A percentile compares a stretch with the other conserved stretches of the same genome.
Evolutionary conservation across 2,329 filamentous ascomycete species (phyloP).

Genomic region (Arthroderma sp.): DNA sequence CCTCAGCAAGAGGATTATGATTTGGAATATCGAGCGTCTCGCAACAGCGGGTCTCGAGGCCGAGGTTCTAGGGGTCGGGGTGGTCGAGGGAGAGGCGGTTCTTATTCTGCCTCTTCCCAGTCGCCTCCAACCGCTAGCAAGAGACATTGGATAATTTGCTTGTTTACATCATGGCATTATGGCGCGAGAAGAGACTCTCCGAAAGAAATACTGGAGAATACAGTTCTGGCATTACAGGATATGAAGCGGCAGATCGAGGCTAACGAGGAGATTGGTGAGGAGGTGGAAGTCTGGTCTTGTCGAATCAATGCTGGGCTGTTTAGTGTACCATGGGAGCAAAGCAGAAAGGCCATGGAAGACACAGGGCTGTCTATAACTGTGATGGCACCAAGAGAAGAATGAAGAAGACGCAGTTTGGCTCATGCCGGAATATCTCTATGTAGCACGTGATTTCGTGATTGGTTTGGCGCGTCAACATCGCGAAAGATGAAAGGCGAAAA

Average conservation of each 20-base stretch:
- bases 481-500: too few relatives aligned
- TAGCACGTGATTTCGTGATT: too few relatives aligned
- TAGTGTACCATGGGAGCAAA: constrained; percentile 40
- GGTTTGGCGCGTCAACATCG: too few relatives aligned
- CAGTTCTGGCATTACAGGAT: constrained; percentile 35
- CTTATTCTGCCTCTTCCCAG: not conserved
- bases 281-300: constrained; percentile 34
- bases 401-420: too few relatives aligned
- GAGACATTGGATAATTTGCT: constrained; percentile 43
- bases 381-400: constrained; percentile 8
- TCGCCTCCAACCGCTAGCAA: constrained; percentile 10
- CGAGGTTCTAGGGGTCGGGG: not conserved
- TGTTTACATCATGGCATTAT: constrained; percentile 43
- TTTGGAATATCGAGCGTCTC: not conserved
- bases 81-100: not conserved
- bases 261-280: constrained; percentile 5
- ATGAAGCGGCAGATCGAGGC: constrained; percentile 31
- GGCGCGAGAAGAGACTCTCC: constrained; percentile 30
- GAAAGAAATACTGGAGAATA: constrained; percentile 36
- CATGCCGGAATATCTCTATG: too few relatives aligned
- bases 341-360: constrained; percentile 30
- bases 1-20: constrained; percentile 28
- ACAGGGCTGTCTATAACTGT: constrained; percentile 25
- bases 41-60: not conserved
- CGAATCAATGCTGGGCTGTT: constrained; percentile 48